Evolutionary conservation across 2,329 filamentous ascomycete species (phyloP).

Genomic region (Myriangium duriaei): DNA sequence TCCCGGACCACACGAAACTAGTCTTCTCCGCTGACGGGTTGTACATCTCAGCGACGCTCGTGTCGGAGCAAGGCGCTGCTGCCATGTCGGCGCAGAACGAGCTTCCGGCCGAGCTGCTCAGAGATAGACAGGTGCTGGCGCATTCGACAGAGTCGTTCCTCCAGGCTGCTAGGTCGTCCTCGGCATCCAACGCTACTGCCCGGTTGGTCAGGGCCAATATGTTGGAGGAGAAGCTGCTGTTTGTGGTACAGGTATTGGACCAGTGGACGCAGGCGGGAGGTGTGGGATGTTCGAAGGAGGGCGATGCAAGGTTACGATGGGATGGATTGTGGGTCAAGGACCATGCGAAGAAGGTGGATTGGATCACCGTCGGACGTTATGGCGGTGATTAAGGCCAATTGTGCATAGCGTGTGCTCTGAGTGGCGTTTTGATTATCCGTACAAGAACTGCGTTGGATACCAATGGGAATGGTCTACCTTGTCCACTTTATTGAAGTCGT

Average conservation of each 20-base stretch:
- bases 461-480: no score
- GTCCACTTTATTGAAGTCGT: no score
- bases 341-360: slow-evolving; percentile 31
- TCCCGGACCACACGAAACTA: slow-evolving; percentile 78
- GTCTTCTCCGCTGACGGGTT: slow-evolving; percentile 63
- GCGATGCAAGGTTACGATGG: slow-evolving; percentile 29
- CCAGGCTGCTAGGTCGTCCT: slow-evolving; percentile 41
- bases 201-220: slow-evolving; percentile 59
- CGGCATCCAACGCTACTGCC: slow-evolving; percentile 25
- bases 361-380: slow-evolving; percentile 36
- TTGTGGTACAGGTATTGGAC: slow-evolving; percentile 53
- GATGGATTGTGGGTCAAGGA: slow-evolving; percentile 31
- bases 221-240: slow-evolving; percentile 61
- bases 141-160: slow-evolving; percentile 62
- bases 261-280: slow-evolving; percentile 62
- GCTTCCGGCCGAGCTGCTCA: slow-evolving; percentile 52
- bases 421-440: no score
- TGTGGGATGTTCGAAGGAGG: slow-evolving; percentile 39
- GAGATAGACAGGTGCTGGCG: slow-evolving; percentile 56
- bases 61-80: slow-evolving; percentile 57
- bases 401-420: neutral
- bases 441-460: no score
- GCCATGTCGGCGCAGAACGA: slow-evolving; percentile 51
- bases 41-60: slow-evolving; percentile 66
- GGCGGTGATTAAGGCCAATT: slow-evolving; percentile 29